These are phyloP conservation scores for Ophiostoma quercus DNA, from an alignment of 2,329 filamentous ascomycete genomes.

Conservation along the genomic window DNA sequence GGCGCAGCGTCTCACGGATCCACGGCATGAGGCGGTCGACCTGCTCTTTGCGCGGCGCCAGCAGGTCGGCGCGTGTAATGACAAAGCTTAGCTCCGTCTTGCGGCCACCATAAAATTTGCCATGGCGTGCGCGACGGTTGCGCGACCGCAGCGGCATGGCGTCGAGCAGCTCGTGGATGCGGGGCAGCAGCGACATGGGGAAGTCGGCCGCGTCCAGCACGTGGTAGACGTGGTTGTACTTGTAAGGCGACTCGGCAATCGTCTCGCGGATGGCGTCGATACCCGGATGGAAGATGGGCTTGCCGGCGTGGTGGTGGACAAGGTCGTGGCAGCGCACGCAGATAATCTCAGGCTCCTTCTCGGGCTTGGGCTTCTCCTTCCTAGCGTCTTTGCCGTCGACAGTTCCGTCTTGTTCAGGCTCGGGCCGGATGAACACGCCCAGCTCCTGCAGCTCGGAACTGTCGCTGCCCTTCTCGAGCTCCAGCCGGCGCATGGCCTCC, in stretches of 20 bases:
- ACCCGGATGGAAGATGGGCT: constrained; percentile 72
- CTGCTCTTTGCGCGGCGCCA: constrained; percentile 77
- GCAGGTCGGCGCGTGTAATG: constrained; percentile 79
- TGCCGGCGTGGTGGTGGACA: constrained; percentile 65
- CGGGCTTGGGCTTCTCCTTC: background rate
- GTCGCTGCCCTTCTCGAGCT: constrained; percentile 37
- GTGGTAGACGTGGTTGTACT: constrained; percentile 92
- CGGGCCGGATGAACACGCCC: background rate
- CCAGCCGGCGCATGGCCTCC: constrained; percentile 41
- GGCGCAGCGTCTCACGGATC: constrained; percentile 68
- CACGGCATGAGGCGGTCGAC: constrained; percentile 86
- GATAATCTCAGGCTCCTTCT: constrained; percentile 45
- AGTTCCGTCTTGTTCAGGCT: background rate
- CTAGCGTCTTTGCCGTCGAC: background rate
- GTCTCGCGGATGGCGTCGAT: constrained; percentile 77
- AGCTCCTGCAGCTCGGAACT: constrained; percentile 18
- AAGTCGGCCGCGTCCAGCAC: constrained; percentile 94
- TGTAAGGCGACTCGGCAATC: constrained; percentile 81
- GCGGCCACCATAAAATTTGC: constrained; percentile 60
- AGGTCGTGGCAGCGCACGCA: constrained; percentile 87
- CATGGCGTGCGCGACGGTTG: constrained; percentile 69
- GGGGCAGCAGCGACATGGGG: constrained; percentile 82
- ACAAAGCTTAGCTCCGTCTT: constrained; percentile 82
- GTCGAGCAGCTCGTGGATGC: constrained; percentile 64
- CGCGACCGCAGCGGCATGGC: constrained; percentile 69